These are phyloP conservation scores for Macrocybe gigantea DNA, from an alignment of 768 basidiomycete genomes.

Conservation along the genomic window DNA sequence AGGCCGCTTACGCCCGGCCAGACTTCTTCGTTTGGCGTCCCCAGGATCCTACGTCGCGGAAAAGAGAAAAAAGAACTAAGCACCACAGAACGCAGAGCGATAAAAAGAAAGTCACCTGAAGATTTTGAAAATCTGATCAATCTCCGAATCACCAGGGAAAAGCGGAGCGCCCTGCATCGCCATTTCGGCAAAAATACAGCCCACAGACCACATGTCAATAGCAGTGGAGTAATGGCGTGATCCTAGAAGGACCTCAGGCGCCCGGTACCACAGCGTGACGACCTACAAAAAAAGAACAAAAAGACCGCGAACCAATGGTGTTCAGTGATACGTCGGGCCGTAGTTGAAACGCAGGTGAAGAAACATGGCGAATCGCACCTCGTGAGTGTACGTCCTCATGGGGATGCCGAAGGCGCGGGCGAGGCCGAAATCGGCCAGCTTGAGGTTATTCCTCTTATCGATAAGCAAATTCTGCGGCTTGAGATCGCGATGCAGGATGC, in stretches of 20 bases:
- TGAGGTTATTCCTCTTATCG: slow-evolving; percentile 83
- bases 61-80: too few species aligned
- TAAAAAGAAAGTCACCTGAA: slow-evolving; percentile 63
- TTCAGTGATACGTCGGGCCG: too few species aligned
- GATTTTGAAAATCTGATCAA: slow-evolving; percentile 99
- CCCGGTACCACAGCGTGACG: slow-evolving; percentile 98
- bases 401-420: slow-evolving; percentile 98
- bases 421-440: slow-evolving; percentile 94
- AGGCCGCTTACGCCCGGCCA: slow-evolving; percentile 90
- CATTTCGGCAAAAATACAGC: slow-evolving; percentile 99
- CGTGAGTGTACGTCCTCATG: slow-evolving; percentile 98
- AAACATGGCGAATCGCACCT: slow-evolving; percentile 44
- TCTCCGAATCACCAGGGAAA: slow-evolving; percentile 99
- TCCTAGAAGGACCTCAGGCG: slow-evolving; percentile 94
- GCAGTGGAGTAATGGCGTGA: slow-evolving; percentile 96
- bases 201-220: slow-evolving; percentile 99
- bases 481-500: slow-evolving; percentile 94
- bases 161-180: slow-evolving; percentile 84
- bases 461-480: slow-evolving; percentile 97
- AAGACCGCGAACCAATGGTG: too few species aligned
- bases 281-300: slow-evolving; percentile 47
- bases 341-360: not conserved
- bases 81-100: not conserved
- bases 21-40: slow-evolving; percentile 84
- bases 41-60: slow-evolving; percentile 61